Conservation (phyloP, 1,284 basidiomycete genomes). For the Acaromyces ingoldii region DNA sequence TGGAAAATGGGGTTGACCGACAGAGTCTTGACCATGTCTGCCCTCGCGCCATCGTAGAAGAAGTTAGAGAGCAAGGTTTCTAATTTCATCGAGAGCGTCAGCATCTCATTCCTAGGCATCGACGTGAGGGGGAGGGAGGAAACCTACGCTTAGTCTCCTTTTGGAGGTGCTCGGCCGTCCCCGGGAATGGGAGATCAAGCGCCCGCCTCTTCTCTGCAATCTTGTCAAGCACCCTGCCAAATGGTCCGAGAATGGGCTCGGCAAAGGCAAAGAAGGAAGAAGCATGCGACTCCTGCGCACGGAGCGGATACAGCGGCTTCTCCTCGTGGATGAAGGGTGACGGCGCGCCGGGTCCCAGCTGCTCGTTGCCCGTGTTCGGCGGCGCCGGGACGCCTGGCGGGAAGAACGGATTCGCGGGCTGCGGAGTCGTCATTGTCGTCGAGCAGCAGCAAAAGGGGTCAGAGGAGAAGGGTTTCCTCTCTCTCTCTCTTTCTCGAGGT, state of each 20-base stretch:
- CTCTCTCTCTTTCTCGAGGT: too few species aligned
- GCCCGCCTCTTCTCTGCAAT: conserved; percentile 32
- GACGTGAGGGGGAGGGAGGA: conserved; percentile 7
- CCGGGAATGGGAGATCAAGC: conserved; percentile 44
- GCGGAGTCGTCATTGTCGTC: neutral
- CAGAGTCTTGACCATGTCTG: conserved; percentile 89
- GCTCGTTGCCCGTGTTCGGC: conserved; percentile 5
- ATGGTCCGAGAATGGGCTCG: conserved; percentile 33
- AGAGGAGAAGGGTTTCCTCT: too few species aligned
- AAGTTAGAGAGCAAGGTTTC: conserved; percentile 88
- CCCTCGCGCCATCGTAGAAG: conserved; percentile 92
- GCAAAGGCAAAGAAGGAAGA: conserved; percentile 15
- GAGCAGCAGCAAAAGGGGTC: too few species aligned
- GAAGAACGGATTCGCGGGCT: neutral
- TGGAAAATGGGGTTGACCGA: conserved; percentile 94
- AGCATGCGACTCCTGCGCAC: neutral
- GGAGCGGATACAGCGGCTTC: conserved; percentile 9
- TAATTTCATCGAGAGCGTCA: conserved; percentile 46
- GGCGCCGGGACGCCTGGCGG: conserved; percentile 9
- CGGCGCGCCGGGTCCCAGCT: conserved; percentile 6
- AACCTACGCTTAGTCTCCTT: conserved; percentile 57
- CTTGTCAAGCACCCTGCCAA: conserved; percentile 18
- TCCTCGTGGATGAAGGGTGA: conserved; percentile 11
- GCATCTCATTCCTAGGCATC: conserved; percentile 3
- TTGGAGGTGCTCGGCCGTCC: conserved; percentile 46